Base-by-base conservation (phyloP, 164 flowering plant genomes). In the Aristolochia californica region DNA sequence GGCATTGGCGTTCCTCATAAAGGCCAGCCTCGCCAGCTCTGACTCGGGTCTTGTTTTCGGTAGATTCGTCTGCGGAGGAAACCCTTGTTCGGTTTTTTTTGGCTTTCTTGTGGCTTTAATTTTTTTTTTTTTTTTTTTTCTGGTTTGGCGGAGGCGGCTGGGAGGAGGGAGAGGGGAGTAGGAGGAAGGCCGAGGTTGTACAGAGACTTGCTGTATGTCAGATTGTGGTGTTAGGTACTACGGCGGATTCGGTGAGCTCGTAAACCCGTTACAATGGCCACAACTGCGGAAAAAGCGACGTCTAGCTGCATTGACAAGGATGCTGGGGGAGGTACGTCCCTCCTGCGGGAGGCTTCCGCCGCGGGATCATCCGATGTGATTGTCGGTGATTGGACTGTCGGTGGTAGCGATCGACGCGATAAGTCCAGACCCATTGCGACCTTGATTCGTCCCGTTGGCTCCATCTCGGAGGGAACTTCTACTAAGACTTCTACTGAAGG, bases 281-380 rank as follows among this genome's bases (percentile, higher is more conserved):
- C 97, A 89, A 62, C 85, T 84, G 18, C 79, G 97, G 55, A 89
- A 89, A 84, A 81, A 70, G 60, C 89, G 91, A 68, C 89, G 97
- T 60, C 66, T 53, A 56, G 63, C 49, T 68, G 64, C 68, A 25
- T 34, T 17, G 44, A 8, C 58, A 28, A 22, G n/a, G 28, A 9
- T 50, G 50, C 0, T 5, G 40, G 22, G 13, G 13, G 13, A 10
- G 49, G 13, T 26, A 22, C 40, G 61, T 10, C 67, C 51, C 13
- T 28, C 30, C 66, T 50, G 12, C 51, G 64, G 4, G 56, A 43
- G 20, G 68, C 67, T 30, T 60, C 62, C 2, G 57, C 60, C 1
- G 72, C 62, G 13, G 67, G 45, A 34, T 26, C 28, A 4, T 15
- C 27, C n/a, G 62, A 49, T 5, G 62, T 60, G 30, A 58, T 66